Conservation (phyloP, 1,139 yeast species). For the Taiozyma sp. region DNA sequence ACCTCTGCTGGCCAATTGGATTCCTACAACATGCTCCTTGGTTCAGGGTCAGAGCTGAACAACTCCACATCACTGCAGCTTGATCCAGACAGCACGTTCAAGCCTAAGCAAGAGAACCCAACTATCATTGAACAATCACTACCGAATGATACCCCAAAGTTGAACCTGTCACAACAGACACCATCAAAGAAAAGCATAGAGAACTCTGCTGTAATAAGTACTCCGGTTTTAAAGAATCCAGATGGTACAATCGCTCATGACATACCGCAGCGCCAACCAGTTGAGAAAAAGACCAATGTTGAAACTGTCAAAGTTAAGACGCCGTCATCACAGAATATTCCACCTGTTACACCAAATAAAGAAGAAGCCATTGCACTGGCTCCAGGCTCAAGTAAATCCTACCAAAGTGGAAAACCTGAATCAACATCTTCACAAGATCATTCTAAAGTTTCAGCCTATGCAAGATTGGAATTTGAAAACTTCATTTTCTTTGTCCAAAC, state of each 20-base stretch:
- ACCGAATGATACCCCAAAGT: neutral
- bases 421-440: constrained; percentile 19
- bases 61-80: constrained; percentile 9
- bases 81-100: constrained; percentile 1
- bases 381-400: constrained; percentile 6
- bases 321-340: neutral
- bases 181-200: neutral
- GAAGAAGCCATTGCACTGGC: constrained; percentile 9
- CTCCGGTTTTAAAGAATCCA: neutral
- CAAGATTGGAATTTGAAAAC: constrained; percentile 86
- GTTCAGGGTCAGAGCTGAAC: constrained; percentile 3
- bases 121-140: constrained; percentile 4
- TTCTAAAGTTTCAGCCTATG: constrained; percentile 82
- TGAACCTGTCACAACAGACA: neutral
- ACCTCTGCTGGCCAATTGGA: constrained; percentile 13
- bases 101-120: constrained; percentile 7
- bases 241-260: constrained; percentile 6
- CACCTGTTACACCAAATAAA: neutral
- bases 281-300: neutral
- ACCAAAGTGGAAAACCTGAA: neutral
- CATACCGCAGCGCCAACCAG: neutral
- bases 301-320: neutral
- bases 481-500: constrained; percentile 95
- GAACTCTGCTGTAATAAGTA: neutral
- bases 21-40: constrained; percentile 6